These are phyloP conservation scores for Blastocystis sp. DNA, from an alignment of 352 stramenopile species.

Conservation along the genomic window DNA sequence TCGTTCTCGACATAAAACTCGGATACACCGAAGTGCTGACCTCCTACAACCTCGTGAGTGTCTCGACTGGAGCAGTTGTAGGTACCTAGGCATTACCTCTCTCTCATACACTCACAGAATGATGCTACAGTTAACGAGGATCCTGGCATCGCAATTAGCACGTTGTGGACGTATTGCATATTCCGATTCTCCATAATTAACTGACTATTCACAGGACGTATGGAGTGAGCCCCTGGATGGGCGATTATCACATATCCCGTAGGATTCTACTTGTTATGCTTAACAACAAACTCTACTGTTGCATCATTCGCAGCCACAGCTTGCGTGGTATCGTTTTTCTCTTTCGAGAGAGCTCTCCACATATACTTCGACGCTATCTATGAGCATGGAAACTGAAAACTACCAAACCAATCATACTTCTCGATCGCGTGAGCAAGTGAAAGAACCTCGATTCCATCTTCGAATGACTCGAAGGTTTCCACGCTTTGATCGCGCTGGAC, in stretches of 20 bases:
- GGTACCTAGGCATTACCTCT: neutral
- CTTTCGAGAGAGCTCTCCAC: neutral
- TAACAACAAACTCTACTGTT: neutral
- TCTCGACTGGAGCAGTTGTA: slow-evolving; percentile 1
- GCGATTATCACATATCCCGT: slow-evolving; percentile 62
- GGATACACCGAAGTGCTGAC: slow-evolving; percentile 47
- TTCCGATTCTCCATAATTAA: slow-evolving; percentile 60
- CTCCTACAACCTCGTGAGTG: slow-evolving; percentile 2
- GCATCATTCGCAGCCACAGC: slow-evolving; percentile 50
- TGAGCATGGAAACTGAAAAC: neutral
- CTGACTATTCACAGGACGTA: slow-evolving; percentile 47
- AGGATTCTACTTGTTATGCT: neutral
- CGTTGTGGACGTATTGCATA: slow-evolving; percentile 60
- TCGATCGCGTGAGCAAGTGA: neutral
- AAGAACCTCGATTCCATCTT: slow-evolving; percentile 60
- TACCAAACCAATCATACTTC: slow-evolving; percentile 57
- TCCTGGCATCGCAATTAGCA: slow-evolving; percentile 53
- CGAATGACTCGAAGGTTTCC: neutral
- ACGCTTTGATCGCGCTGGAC: slow-evolving; percentile 40
- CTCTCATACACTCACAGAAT: neutral
- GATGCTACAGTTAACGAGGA: slow-evolving; percentile 50
- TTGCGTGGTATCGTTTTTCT: slow-evolving; percentile 52
- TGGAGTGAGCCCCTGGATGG: slow-evolving; percentile 35
- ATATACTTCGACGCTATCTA: slow-evolving; percentile 40
- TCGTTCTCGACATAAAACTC: slow-evolving; percentile 61